These are phyloP conservation scores for Chlorociboria aeruginascens DNA, from an alignment of 495 filamentous ascomycete species.

Conservation along the genomic window DNA sequence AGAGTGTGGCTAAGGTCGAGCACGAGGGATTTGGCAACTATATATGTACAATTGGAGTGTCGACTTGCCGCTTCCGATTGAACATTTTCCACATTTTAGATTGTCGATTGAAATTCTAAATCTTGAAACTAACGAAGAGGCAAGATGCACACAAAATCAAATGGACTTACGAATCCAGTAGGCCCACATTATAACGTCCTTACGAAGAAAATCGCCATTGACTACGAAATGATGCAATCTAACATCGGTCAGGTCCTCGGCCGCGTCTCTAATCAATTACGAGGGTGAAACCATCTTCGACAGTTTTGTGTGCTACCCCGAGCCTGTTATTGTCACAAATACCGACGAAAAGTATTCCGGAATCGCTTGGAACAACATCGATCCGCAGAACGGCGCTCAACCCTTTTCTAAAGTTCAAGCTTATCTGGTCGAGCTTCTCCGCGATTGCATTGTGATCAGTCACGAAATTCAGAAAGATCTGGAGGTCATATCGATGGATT, in stretches of 20 bases:
- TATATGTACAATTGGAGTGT: too few relatives aligned
- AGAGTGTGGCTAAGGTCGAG: too few relatives aligned
- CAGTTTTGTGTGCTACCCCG: neutral
- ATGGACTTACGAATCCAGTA: neutral
- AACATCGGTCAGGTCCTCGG: neutral
- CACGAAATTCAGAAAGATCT: constrained; percentile 3
- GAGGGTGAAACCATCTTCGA: neutral
- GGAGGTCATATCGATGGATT: constrained; percentile 1
- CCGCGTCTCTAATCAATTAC: constrained; percentile 1
- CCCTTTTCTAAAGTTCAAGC: neutral
- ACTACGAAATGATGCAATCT: neutral
- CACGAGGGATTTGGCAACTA: too few relatives aligned
- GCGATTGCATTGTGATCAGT: neutral
- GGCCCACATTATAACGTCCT: neutral
- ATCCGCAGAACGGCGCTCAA: neutral
- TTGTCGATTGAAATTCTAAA: neutral
- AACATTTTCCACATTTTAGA: neutral
- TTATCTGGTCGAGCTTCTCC: neutral
- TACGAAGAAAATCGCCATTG: neutral
- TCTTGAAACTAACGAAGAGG: neutral
- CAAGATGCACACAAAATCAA: neutral
- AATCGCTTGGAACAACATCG: neutral
- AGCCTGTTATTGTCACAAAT: neutral
- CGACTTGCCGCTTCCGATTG: neutral
- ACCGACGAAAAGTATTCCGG: neutral